Evolutionary conservation across 1,284 basidiomycete genomes (phyloP), one percentile per base, ranked within the genome.

Genomic region (Cystodermella granulosa): DNA sequence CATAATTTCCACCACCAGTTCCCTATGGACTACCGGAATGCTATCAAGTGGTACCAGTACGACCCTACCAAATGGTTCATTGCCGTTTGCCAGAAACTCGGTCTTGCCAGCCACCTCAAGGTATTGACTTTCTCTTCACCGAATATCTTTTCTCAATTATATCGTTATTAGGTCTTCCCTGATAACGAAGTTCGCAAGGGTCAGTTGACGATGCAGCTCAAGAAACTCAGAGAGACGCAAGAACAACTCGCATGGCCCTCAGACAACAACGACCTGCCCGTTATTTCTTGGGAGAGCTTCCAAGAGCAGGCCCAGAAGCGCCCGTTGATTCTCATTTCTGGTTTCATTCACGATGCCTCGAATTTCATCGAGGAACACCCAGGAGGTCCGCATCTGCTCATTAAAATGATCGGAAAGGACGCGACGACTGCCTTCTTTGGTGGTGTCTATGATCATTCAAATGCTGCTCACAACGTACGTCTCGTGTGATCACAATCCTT

Each of bases 1-100:
- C 91, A 95, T 78, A 95, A 96, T 72, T 96, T 96, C 80, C 91
- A 93, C 70, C 90, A 89, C 60, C 87, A 92, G 67, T 91, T 92
- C 79, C 89, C 89, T 8, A 89, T 89, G 86, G 92, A 96, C 68
- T 95, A 89, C 74, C 80, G 92, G 35, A 94, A 94, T 60, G 91
- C 90, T 35, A 90, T 92, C 75, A 88, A 76, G 67, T 93, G 88
- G 88, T 91, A 88, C 63, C 90, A 92, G 65, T 92, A 91, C 58
- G 86, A 90, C 57, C 86, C 84, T 5, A 88, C 85, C 15, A 93
- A 96, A 69, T 93, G 91, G 90, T 90, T 93, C 71, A 95, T 95
- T 67, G 81, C 74, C 74, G 69, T 71, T 21, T 76, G 75, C 66
- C 69, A 76, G 48, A 57, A 71, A 55, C 44, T 91, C 49, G 90